Evolutionary conservation across 805 yeast genomes (phyloP).

Genomic region (Nakazawaea holstii): DNA sequence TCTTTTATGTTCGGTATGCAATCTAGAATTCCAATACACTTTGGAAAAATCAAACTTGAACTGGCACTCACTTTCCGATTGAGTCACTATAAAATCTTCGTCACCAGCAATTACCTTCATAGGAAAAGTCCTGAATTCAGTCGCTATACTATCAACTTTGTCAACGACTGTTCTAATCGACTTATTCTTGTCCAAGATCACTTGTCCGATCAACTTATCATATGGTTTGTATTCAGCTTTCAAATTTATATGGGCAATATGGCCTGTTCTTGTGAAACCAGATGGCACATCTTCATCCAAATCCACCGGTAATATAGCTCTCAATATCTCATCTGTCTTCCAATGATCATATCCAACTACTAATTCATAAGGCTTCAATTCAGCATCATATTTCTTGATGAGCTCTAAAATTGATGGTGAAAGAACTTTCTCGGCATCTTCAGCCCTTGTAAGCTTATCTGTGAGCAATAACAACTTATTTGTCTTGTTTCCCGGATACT

Average conservation of each 20-base stretch:
- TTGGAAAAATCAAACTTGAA: conserved; percentile 87
- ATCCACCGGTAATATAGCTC: conserved; percentile 70
- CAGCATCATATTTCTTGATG: conserved; percentile 41
- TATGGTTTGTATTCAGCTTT: conserved; percentile 81
- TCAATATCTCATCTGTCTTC: conserved; percentile 83
- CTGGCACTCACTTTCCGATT: conserved; percentile 78
- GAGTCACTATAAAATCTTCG: conserved; percentile 70
- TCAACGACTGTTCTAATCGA: conserved; percentile 85
- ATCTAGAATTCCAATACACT: conserved; percentile 96
- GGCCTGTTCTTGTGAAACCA: conserved; percentile 92
- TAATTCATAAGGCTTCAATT: conserved; percentile 48
- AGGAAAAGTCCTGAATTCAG: conserved; percentile 83
- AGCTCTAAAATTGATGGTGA: conserved; percentile 36
- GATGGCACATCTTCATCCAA: conserved; percentile 72
- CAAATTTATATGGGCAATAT: conserved; percentile 87
- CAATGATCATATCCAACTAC: conserved; percentile 70
- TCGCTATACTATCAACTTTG: conserved; percentile 80
- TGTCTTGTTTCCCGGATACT: conserved; percentile 20
- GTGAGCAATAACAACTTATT: conserved; percentile 56
- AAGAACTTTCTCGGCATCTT: conserved; percentile 31
- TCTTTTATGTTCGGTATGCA: conserved; percentile 90
- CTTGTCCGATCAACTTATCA: conserved; percentile 79
- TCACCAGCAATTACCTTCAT: conserved; percentile 94
- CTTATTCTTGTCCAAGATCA: conserved; percentile 82
- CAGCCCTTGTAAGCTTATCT: conserved; percentile 38